phyloP scores from a whole-genome alignment of 2,329 filamentous ascomycete genomes.

The Fusarium compactum region DNA sequence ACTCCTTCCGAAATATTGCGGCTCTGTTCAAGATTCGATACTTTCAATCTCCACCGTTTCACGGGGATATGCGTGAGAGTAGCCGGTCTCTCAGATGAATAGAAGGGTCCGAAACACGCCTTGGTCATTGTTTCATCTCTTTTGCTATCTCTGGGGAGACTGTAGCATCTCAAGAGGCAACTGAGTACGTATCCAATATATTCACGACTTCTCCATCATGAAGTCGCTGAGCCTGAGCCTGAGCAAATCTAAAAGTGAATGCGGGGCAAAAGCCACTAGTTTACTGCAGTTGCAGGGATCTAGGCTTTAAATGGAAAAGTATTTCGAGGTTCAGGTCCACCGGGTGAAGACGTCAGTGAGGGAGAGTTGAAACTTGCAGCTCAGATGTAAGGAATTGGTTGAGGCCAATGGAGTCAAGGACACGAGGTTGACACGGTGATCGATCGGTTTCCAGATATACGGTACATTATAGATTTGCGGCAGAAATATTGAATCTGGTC shows the following conservation, averaged over 20 bases:
- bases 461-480: conserved; percentile 5
- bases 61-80: conserved; percentile 2
- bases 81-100: conserved; percentile 13
- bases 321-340: conserved; percentile 18
- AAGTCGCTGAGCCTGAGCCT: not conserved
- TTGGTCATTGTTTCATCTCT: conserved; percentile 18
- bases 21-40: conserved; percentile 23
- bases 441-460: not conserved
- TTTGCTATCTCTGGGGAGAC: conserved; percentile 21
- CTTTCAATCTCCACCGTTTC: conserved; percentile 7
- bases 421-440: conserved; percentile 8
- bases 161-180: conserved; percentile 9
- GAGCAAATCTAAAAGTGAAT: conserved; percentile 21
- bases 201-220: not conserved
- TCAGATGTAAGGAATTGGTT: conserved; percentile 20
- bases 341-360: conserved; percentile 38
- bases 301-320: conserved; percentile 35
- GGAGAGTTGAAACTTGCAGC: conserved; percentile 37
- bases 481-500: conserved; percentile 26
- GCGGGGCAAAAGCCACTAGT: conserved; percentile 35
- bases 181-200: conserved; percentile 16
- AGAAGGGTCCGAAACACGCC: conserved; percentile 32
- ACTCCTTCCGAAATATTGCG: conserved; percentile 15
- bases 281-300: not conserved
- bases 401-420: conserved; percentile 1